Base-by-base conservation (phyloP, 805 yeast genomes). In the Kuraishia borneana region DNA sequence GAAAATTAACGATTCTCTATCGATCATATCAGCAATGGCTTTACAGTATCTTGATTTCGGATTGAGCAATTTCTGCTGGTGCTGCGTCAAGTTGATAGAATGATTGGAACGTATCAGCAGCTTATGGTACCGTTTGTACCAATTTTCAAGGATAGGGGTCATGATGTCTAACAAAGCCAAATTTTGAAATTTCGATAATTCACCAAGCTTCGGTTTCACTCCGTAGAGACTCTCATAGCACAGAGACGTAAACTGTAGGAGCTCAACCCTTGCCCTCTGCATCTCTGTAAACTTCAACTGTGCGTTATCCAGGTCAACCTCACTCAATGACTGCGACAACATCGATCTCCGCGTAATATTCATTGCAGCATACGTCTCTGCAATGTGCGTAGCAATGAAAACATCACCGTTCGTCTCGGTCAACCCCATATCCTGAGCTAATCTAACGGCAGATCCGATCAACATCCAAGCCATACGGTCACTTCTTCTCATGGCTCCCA, bases 391-490 rank as follows among this genome's bases (percentile, higher is more conserved):
- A 0, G 95, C 95, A 36, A 87, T 59, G 47, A 81, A 83, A 5
- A 87, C 73, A 44, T 79, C 70, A 7, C 87, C 66, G 39, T 82
- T 74, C 14, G 73, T 70, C 30, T 82, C 83, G 61, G 84, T 72
- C 45, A 85, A 70, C 3, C 84, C 84, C 73, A 81, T 75, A 51
- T 82, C 92, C 50, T 84, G 94, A 3, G 95, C 92, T 28, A 88
- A 58, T 37, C 96, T 63, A 2, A 84, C 80, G 0, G 94, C 88
- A 2, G 83, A 75, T 2, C 96, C 96, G 32, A 84, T 76, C 39
- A 85, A 68, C 92, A 87, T 82, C 89, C 95, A 88, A 0, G 94
- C 81, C 87, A 85, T 82, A 26, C 95, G 66, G 51, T 84, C 88
- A 41, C 88, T 77, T 46, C 95, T 63, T 44, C 94, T 65, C 72